These are phyloP conservation scores for Aspergillus ellipticus DNA, from an alignment of 495 filamentous ascomycete species.

Conservation along the genomic window DNA sequence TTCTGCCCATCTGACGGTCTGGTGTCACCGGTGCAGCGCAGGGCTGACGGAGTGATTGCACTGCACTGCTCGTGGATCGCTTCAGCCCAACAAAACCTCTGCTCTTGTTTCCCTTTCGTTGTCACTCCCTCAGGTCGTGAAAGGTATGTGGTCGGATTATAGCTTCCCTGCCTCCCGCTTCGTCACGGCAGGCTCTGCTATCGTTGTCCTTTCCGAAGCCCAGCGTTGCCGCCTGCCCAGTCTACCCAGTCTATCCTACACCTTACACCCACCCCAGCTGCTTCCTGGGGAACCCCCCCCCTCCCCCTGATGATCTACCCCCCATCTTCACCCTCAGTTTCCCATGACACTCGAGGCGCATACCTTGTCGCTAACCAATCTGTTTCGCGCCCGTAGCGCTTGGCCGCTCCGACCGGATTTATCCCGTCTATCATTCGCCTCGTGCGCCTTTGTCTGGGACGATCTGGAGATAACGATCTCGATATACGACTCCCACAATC, in stretches of 20 bases:
- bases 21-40: conserved; percentile 16
- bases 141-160: conserved; percentile 23
- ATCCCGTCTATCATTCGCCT: conserved; percentile 7
- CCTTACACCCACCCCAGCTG: too few relatives aligned
- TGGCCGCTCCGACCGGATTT: conserved; percentile 30
- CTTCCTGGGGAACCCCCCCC: background rate
- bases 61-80: conserved; percentile 1
- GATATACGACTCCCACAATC: conserved; percentile 5
- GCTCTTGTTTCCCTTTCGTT: conserved; percentile 17
- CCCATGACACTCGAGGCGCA: background rate
- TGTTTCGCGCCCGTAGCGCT: conserved; percentile 25
- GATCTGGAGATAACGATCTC: conserved; percentile 7
- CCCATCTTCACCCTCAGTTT: background rate
- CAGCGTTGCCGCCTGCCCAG: background rate
- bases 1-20: conserved; percentile 17
- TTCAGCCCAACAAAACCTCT: background rate
- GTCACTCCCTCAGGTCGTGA: conserved; percentile 28
- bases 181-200: background rate
- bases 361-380: conserved; percentile 22
- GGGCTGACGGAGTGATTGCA: conserved; percentile 9
- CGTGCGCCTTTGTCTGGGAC: conserved; percentile 7
- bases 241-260: background rate
- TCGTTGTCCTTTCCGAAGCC: background rate
- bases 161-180: background rate
- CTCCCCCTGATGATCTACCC: conserved; percentile 1